Conservation (phyloP, 108 stramenopile genomes). For the Chaetoceros tenuissimus region DNA sequence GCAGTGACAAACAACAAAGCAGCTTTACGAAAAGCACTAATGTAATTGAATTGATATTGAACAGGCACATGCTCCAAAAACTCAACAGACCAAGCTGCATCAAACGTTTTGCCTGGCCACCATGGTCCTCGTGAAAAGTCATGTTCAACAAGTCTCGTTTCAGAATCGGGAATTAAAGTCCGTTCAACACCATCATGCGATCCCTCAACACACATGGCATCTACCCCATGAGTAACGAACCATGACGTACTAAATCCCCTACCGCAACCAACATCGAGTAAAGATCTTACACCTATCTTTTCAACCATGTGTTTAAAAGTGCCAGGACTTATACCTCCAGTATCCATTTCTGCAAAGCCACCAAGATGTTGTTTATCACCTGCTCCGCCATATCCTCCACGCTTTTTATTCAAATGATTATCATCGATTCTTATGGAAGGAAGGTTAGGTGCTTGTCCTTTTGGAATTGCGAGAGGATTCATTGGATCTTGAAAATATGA, state of each 20-base stretch:
- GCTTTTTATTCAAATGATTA: slow-evolving; percentile 11
- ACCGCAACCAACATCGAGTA: slow-evolving; percentile 82
- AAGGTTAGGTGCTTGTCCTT: slow-evolving; percentile 18
- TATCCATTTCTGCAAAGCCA: slow-evolving; percentile 60
- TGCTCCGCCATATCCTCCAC: slow-evolving; percentile 48
- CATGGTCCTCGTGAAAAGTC: slow-evolving; percentile 74
- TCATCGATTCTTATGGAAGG: slow-evolving; percentile 29
- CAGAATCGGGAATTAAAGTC: slow-evolving; percentile 39
- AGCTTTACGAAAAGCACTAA: slow-evolving; percentile 39
- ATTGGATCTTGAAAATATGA: too few species aligned
- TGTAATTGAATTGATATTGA: slow-evolving; percentile 37
- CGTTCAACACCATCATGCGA: slow-evolving; percentile 62
- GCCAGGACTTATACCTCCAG: slow-evolving; percentile 33
- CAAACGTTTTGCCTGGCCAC: slow-evolving; percentile 77
- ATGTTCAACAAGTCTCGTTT: slow-evolving; percentile 37
- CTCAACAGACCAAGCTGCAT: slow-evolving; percentile 77
- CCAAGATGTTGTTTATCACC: slow-evolving; percentile 74
- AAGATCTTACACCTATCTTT: slow-evolving; percentile 47
- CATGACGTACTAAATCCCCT: slow-evolving; percentile 54
- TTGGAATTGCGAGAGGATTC: slow-evolving; percentile 19
- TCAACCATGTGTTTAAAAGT: slow-evolving; percentile 39
- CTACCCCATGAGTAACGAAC: slow-evolving; percentile 54
- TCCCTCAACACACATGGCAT: slow-evolving; percentile 64
- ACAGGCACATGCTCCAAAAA: slow-evolving; percentile 31
- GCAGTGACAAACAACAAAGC: slow-evolving; percentile 53